A percentile compares a stretch with the other conserved stretches of the same genome.
These are phyloP conservation scores for Elymus sibiricus DNA, from an alignment of 176 grass and related monocot genomes.

Conservation along the genomic window DNA sequence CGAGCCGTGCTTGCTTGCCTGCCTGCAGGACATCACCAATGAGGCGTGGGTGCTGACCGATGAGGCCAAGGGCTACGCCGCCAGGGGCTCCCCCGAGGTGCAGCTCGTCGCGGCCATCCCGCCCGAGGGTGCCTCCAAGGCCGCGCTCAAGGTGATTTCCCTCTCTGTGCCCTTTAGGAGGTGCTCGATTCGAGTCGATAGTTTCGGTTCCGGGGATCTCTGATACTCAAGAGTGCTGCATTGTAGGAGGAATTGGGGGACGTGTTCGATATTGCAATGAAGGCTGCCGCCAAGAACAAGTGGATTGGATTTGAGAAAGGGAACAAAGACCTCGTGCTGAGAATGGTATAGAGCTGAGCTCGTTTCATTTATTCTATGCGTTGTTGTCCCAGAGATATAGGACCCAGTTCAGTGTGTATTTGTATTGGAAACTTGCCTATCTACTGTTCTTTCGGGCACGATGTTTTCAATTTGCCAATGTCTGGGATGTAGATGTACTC, in stretches of 20 bases:
- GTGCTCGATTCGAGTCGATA: not conserved
- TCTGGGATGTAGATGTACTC: not conserved
- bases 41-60: conserved; percentile 70
- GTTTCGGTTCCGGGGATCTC: conserved; percentile 20
- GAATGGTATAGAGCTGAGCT: conserved; percentile 47
- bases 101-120: conserved; percentile 64
- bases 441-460: not conserved
- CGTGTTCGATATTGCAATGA: conserved; percentile 49
- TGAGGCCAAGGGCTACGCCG: conserved; percentile 70
- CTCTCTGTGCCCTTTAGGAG: not conserved
- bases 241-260: conserved; percentile 58
- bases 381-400: not conserved
- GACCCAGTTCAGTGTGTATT: not conserved
- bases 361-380: too few relatives aligned
- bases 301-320: conserved; percentile 65
- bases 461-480: not conserved
- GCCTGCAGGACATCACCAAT: conserved; percentile 63
- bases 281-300: conserved; percentile 57
- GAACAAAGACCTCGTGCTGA: conserved; percentile 42
- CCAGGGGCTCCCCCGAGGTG: conserved; percentile 65
- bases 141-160: conserved; percentile 56
- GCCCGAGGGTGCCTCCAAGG: conserved; percentile 53
- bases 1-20: not conserved
- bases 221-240: not conserved
- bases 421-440: not conserved